These are phyloP conservation scores for Trifolium dubium DNA, from an alignment of 306 rosid species.

Conservation along the genomic window DNA sequence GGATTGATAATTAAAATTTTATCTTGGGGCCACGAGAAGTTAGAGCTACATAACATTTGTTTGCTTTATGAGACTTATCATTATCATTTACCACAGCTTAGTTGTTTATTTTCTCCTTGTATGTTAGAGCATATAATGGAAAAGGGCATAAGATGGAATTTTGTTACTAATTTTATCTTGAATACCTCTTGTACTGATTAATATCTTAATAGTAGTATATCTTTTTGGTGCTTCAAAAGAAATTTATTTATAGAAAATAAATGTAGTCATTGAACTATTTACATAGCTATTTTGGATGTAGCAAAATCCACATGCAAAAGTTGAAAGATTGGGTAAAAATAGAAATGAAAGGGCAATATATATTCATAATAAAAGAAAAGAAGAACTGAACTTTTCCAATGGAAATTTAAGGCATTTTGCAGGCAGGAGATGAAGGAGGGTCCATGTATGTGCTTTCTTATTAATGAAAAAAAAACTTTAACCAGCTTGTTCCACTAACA, in stretches of 20 bases:
- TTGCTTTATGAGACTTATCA: neutral
- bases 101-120: neutral
- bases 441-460: constrained; percentile 32
- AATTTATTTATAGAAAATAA: neutral
- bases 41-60: neutral
- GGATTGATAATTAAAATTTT: constrained; percentile 17
- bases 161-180: neutral
- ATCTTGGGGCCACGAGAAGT: neutral
- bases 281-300: neutral
- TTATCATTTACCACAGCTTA: neutral
- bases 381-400: constrained; percentile 10
- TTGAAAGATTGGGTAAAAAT: constrained; percentile 7
- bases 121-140: neutral
- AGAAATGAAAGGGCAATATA: constrained; percentile 3
- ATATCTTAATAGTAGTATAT: too few relatives aligned
- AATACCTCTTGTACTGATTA: neutral
- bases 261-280: constrained; percentile 8
- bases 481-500: constrained; percentile 39
- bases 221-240: neutral
- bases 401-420: constrained; percentile 34
- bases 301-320: constrained; percentile 27
- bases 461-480: constrained; percentile 34
- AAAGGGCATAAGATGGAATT: neutral
- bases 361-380: neutral
- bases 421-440: constrained; percentile 38